A percentile compares a stretch with the other conserved stretches of the same genome.
phyloP scores from a whole-genome alignment of 148 eudicot species.

The Dysphania ambrosioides region DNA sequence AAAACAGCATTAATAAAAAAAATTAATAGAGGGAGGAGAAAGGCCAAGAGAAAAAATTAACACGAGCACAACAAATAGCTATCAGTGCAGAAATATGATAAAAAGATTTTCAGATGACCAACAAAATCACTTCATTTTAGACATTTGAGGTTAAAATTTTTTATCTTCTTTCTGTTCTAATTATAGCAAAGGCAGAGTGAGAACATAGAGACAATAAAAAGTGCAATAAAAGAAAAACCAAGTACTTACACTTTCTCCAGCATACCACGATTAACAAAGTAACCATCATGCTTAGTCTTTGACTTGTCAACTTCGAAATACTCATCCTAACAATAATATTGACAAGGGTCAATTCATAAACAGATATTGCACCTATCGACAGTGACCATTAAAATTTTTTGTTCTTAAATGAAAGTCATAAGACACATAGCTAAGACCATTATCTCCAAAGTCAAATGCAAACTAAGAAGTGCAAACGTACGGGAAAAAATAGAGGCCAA shows the following conservation, averaged over 20 bases:
- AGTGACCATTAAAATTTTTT: constrained; percentile 1
- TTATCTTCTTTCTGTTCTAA: not conserved
- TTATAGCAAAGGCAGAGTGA: constrained; percentile 3
- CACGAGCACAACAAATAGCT: not conserved
- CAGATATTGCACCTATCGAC: not conserved
- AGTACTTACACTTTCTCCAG: constrained; percentile 74
- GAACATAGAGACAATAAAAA: constrained; percentile 5
- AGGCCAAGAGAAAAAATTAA: not conserved
- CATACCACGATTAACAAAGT: constrained; percentile 89
- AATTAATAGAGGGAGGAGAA: not conserved
- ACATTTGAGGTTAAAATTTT: not conserved
- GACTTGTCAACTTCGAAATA: constrained; percentile 99
- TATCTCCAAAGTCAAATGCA: too few species aligned
- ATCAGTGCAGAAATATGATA: not conserved
- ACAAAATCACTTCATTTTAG: not conserved
- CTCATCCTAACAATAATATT: constrained; percentile 63
- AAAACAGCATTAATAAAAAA: too few species aligned
- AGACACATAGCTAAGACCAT: not conserved
- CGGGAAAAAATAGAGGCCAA: not conserved
- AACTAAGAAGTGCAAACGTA: not conserved
- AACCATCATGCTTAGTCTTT: constrained; percentile 91
- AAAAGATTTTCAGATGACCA: not conserved
- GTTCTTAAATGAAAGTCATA: not conserved
- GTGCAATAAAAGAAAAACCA: constrained; percentile 8
- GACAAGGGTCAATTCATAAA: constrained; percentile 7